phyloP scores from a whole-genome alignment of 495 filamentous ascomycete species.

The Penicillium simplicissimum region DNA sequence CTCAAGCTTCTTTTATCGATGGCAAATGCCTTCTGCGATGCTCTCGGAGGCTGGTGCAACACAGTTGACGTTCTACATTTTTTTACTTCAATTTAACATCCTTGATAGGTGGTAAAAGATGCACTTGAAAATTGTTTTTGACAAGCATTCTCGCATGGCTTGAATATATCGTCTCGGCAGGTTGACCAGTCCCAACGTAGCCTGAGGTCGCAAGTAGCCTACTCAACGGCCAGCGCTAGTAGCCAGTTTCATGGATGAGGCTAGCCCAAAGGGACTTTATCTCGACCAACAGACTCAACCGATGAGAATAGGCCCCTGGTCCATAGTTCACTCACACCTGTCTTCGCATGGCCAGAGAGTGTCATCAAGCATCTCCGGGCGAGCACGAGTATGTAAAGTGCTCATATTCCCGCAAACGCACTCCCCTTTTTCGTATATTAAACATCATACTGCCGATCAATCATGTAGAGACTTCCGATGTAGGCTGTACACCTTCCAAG shows the following conservation, averaged over 20 bases:
- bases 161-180: background rate
- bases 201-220: background rate
- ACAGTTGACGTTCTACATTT: conserved; percentile 3
- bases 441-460: background rate
- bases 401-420: background rate
- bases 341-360: background rate
- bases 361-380: background rate
- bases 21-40: conserved; percentile 9
- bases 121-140: conserved; percentile 3
- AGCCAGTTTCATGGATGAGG: background rate
- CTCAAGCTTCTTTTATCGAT: conserved; percentile 8
- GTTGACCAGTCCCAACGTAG: background rate
- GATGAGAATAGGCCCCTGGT: background rate
- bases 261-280: background rate
- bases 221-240: background rate
- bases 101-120: conserved; percentile 14
- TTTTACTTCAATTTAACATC: background rate
- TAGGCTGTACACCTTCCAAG: conserved; percentile 24
- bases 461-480: background rate
- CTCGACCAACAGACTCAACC: background rate
- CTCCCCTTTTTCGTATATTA: background rate
- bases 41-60: background rate
- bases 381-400: background rate
- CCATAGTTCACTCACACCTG: background rate
- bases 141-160: background rate